Base-by-base conservation (phyloP, 768 basidiomycete genomes). In the Trichaptum fuscoviolaceum region DNA sequence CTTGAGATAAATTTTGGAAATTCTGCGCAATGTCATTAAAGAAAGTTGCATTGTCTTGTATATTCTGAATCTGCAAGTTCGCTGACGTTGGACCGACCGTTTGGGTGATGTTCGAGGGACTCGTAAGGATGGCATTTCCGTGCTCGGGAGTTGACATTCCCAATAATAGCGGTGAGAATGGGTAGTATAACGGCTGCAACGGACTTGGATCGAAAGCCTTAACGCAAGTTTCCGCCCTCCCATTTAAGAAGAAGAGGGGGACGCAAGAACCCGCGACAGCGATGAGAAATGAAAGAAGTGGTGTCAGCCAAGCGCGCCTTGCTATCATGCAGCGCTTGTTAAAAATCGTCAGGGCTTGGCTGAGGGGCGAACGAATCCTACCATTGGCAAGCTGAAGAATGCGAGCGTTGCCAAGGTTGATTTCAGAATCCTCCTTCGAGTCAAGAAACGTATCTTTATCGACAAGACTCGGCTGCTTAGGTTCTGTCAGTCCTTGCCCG, bases 291-390 rank as follows among this genome's bases (percentile, higher is more conserved):
- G 82, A 76, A 12, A 93, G 78, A 7, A 85, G 58, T 0, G 86
- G 87, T 0, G 87, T 82, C 20, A 93, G 74, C 90, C 90, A 93
- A 68, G 86, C 87, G 57, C 88, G 82, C 24, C 84, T 83, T 0
- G 84, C 78, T 62, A 93, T 83, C 25, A 92, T 76, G 5, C 78
- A 71, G 3, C 92, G 86, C 74, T 93, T 93, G 70, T 86, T 79
- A 77, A 91, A 87, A 65, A 93, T 89, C 0, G 89, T 91, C 65
- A 86, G 74, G 0, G 90, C 87, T 72, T 93, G 91, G 24, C 76
- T 77, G 68, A 88, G 77, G 7, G 88, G 85, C 1, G 86, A 85
- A 12, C 82, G 80, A 30, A 80, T 70, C 8, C 83, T 80, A 8
- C 89, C 88, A 62, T 78, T 80, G 1, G 85, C 78, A 25, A 89